Base-by-base conservation (phyloP, 192 early-diverging fungal genomes). In the Podila minutissima region DNA sequence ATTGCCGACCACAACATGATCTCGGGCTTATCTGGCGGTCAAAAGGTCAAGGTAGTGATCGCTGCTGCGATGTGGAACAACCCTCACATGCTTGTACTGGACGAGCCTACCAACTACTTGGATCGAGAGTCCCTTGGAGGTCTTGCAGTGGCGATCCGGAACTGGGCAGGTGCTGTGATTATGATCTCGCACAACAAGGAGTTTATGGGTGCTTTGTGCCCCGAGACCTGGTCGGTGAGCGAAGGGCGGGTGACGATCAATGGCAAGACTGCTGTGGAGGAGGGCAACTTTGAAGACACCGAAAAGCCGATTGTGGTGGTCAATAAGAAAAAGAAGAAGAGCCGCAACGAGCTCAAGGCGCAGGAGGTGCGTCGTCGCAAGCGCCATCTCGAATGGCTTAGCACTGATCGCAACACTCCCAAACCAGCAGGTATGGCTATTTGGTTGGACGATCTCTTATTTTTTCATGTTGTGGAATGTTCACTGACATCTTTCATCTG, bases 41-140 rank as follows among this genome's bases (percentile, higher is more conserved):
- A 94, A 84, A 95, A 94, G 74, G 93, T 95, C 67, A 95, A 95
- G 87, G 93, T 94, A 50, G 94, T 95, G 31, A 90, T 95, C 74
- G 93, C 86, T 55, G 93, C 91, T 29, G 91, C 92, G 41, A 93
- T 95, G 93, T 94, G 94, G 94, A 90, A 91, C 78, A 89, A 93
- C 84, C 92, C 92, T 57, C 94, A 95, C 74, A 93, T 95, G 87
- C 78, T 95, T 46, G 90, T 95, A 32, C 77, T 95, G 38, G 93
- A 95, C 66, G 86, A 89, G 71, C 86, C 86, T 65, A 89, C 84
- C 58, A 88, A 88, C 67, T 93, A 88, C 84, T 83, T 93, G 74
- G 93, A 94, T 83, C 91, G 92, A 75, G 93, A 94, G 68, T 87
- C 92, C 11, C 85, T 93, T 24, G 93, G 91, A 83, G 92, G 87